phyloP scores from a whole-genome alignment of 352 stramenopile genomes.

The Globisporangium alternatum region DNA sequence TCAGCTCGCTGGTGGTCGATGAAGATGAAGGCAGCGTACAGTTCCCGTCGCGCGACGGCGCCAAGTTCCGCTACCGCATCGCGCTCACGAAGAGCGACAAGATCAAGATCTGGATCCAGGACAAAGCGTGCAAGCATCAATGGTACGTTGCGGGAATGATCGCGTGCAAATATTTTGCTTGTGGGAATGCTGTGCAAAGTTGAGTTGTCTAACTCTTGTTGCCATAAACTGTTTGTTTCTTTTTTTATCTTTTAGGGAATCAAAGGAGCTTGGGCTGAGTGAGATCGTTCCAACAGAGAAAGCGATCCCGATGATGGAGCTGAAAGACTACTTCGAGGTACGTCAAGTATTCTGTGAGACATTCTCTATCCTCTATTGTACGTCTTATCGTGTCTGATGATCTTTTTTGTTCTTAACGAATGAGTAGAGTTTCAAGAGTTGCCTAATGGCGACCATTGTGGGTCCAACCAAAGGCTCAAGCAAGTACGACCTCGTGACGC shows the following conservation, averaged over 20 bases:
- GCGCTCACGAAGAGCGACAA: background rate
- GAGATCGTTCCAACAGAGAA: conserved; percentile 2
- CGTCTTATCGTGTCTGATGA: background rate
- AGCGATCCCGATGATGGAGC: conserved; percentile 9
- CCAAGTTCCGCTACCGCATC: background rate
- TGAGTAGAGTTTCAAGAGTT: conserved; percentile 12
- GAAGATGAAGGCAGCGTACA: background rate
- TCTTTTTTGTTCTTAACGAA: background rate
- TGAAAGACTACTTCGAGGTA: conserved; percentile 16
- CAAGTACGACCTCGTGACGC: conserved; percentile 7
- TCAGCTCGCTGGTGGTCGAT: background rate
- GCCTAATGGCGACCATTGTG: background rate
- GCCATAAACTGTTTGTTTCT: background rate
- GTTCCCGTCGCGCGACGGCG: background rate
- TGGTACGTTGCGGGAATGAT: background rate
- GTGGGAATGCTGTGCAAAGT: background rate
- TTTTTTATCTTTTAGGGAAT: conserved; percentile 1
- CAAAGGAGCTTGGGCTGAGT: conserved; percentile 5
- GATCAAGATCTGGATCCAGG: conserved; percentile 2
- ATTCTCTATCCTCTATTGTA: background rate
- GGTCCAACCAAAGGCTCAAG: background rate
- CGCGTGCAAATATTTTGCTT: too few species aligned
- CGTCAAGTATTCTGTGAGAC: background rate
- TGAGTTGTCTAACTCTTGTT: background rate
- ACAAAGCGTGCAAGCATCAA: conserved; percentile 4